phyloP scores from a whole-genome alignment of 805 yeast species.

The Hanseniaspora valbyensis region DNA sequence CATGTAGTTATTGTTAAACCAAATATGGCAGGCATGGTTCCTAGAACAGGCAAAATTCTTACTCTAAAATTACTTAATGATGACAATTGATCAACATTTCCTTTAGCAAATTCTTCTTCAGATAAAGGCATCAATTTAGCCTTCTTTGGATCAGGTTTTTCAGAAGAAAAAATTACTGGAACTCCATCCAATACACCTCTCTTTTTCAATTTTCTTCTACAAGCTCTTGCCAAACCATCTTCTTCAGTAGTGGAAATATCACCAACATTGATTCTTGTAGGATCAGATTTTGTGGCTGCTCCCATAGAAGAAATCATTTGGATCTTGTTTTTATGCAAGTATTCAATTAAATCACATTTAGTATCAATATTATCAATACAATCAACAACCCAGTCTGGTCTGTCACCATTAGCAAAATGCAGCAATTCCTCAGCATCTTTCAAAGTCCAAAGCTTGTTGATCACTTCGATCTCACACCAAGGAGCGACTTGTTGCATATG shows the following conservation, averaged over 20 bases:
- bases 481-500: slow-evolving; percentile 73
- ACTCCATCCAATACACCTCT: slow-evolving; percentile 67
- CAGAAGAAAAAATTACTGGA: slow-evolving; percentile 84
- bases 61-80: slow-evolving; percentile 86
- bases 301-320: slow-evolving; percentile 90
- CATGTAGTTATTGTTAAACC: slow-evolving; percentile 84
- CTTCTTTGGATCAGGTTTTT: slow-evolving; percentile 91
- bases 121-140: slow-evolving; percentile 79
- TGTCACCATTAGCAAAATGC: slow-evolving; percentile 37
- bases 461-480: slow-evolving; percentile 77
- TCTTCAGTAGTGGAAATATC: slow-evolving; percentile 87
- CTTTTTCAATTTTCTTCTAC: slow-evolving; percentile 70
- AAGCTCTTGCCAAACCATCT: slow-evolving; percentile 82
- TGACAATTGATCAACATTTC: slow-evolving; percentile 75
- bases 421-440: slow-evolving; percentile 51
- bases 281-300: slow-evolving; percentile 93
- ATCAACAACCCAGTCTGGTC: slow-evolving; percentile 76
- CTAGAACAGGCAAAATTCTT: slow-evolving; percentile 87
- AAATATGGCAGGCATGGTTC: slow-evolving; percentile 94
- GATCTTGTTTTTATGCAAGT: slow-evolving; percentile 48
- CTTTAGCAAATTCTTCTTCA: slow-evolving; percentile 67
- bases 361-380: slow-evolving; percentile 96
- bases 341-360: slow-evolving; percentile 80
- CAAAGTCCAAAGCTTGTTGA: slow-evolving; percentile 65
- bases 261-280: slow-evolving; percentile 78